Evolutionary conservation across 177 flowering plant species (phyloP), one percentile per base, ranked within the genome.

Genomic region (Tripterygium wilfordii): DNA sequence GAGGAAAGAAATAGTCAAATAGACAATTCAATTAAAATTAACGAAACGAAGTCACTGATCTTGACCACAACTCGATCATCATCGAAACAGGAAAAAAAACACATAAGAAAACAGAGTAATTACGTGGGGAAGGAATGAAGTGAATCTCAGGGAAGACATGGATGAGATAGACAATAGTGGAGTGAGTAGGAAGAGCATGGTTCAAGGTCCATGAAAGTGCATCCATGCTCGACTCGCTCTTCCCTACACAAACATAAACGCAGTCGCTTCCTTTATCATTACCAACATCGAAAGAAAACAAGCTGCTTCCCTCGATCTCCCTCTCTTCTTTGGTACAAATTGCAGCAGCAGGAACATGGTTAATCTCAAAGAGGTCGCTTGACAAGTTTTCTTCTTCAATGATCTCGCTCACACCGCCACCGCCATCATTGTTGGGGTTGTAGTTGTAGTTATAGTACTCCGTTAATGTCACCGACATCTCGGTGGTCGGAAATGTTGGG

Each of bases 61-160:
- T n/a, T n/a, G n/a, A n/a, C n/a, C n/a, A n/a, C n/a, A n/a, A n/a
- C n/a, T n/a, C n/a, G n/a, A n/a, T n/a, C n/a, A n/a, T n/a, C n/a
- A n/a, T n/a, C n/a, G 19, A 47, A 21, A 37, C 30, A 35, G 16
- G 14, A 12, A 45, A 28, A 31, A 36, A 22, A 21, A 20, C n/a
- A n/a, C n/a, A n/a, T n/a, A n/a, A 14, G 4, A 56, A 13, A 24
- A 8, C 6, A 15, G 21, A 15, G 17, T 13, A 16, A 74, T 60
- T 67, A 82, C 89, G 53, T 21, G 81, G 85, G 33, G 71, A 68
- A 4, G 96, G 90, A 41, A 84, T 72, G 49, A 38, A 31, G 2
- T 51, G 74, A 10, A 66, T 45, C 61, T 73, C 74, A 0, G 92
- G 88, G 56, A 71, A 88, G 62, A 88, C 71, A 71, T 88, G 96